Evolutionary conservation across 129 eudicot genomes (phyloP).

Genomic region (Flaveria bidentis): DNA sequence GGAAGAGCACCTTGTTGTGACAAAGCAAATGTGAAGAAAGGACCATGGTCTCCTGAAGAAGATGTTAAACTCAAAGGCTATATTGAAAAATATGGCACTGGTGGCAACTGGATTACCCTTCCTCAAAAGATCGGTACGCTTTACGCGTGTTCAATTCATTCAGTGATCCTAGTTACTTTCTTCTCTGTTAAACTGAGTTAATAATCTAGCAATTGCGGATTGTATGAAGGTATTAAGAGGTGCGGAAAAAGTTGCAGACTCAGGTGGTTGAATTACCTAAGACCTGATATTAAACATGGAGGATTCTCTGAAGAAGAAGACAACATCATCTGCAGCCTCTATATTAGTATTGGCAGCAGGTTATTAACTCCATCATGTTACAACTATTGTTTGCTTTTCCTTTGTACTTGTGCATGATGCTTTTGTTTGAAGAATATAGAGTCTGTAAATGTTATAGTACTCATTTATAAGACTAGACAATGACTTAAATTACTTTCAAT

Average conservation of each 20-base stretch:
- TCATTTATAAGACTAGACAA: not conserved
- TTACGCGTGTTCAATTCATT: not conserved
- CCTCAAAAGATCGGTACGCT: conserved; percentile 74
- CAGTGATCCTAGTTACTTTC: not conserved
- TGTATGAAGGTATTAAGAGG: conserved; percentile 60
- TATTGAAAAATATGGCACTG: conserved; percentile 19
- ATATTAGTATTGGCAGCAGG: conserved; percentile 89
- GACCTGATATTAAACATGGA: conserved; percentile 78
- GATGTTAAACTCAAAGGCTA: conserved; percentile 23
- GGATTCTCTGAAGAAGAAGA: conserved; percentile 91
- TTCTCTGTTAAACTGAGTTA: not conserved
- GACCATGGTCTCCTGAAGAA: conserved; percentile 72
- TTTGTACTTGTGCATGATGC: conserved; percentile 40
- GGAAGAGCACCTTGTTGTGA: conserved; percentile 96
- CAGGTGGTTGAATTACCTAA: conserved; percentile 75
- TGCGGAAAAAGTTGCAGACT: conserved; percentile 88
- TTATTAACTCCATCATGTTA: conserved; percentile 11
- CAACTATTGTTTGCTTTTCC: conserved; percentile 33
- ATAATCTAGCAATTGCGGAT: not conserved
- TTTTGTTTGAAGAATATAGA: conserved; percentile 23
- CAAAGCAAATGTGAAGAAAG: conserved; percentile 76
- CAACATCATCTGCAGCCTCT: conserved; percentile 80
- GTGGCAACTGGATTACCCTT: conserved; percentile 42
- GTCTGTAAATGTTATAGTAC: no score
- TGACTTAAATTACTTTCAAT: not conserved